Base-by-base conservation (phyloP, 768 basidiomycete species). In the Xerocomus spinulosus region DNA sequence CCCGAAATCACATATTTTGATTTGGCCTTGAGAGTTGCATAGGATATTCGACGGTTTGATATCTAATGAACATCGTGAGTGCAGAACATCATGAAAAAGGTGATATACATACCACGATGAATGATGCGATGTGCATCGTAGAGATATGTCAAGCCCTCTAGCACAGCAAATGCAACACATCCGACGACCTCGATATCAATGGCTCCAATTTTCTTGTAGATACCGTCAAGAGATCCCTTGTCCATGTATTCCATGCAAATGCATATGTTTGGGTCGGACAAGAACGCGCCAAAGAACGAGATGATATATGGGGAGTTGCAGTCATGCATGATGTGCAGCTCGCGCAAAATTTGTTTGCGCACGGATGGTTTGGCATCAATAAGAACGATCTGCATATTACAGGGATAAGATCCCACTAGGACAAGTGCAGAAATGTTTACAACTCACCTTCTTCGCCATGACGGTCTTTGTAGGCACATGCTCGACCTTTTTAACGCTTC, bases 1-100 rank as follows among this genome's bases (percentile, higher is more conserved):
- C 32, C 96, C 96, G 66, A 98, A 99, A 69, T 99, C 96, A 62
- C 95, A 97, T 46, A 99, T 94, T 73, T 99, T 99, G 78, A 98
- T 94, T 58, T 96, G 85, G 25, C 96, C 96, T 40, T 76, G 74
- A 7, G 95, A 96, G 63, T 97, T 98, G 71, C 78, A 92, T 37
- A 98, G 76, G 54, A 99, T 96, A 62, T 99, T 99, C 12, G 93
- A 96, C 24, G 96, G 96, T 69, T 99, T 99, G 78, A 99, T 97
- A 64, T 98, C 96, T 98, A 60, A 21, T 38, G 39, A n/a, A n/a
- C 36, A 18, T 34, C 15, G 56, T 61, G 52, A 65, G 55, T 21
- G n/a, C 32, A 20, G 21, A 20, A 9, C 50, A 41, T 25, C 33
- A 18, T 3, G n/a, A 23, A 33, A 33, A 23, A 32, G 30, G 15